phyloP scores from a whole-genome alignment of 805 yeast genomes.

The Starmerella floricola region DNA sequence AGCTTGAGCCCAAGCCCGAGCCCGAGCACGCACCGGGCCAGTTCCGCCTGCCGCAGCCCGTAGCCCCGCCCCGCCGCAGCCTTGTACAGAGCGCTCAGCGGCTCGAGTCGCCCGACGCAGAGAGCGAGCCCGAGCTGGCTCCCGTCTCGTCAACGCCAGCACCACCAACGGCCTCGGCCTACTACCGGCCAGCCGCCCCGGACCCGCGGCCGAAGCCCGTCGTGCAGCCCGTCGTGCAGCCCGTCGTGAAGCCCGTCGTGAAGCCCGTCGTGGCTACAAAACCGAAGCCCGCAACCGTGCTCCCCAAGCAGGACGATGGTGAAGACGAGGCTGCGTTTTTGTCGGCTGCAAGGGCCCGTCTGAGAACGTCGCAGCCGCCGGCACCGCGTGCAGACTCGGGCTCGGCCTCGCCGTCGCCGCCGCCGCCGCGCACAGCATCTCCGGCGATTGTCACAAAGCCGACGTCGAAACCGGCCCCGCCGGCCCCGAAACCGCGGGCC shows the following conservation, averaged over 20 bases:
- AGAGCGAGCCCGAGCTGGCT: no score
- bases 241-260: constrained; percentile 4
- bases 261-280: constrained; percentile 3
- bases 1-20: neutral
- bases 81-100: constrained; percentile 17
- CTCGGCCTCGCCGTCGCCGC: neutral
- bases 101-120: neutral
- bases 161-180: no score
- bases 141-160: no score
- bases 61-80: constrained; percentile 8
- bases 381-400: neutral
- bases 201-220: neutral
- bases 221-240: constrained; percentile 5
- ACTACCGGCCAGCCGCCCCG: no score
- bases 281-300: constrained; percentile 9
- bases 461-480: neutral
- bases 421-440: neutral
- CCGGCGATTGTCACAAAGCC: neutral
- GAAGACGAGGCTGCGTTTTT: constrained; percentile 16
- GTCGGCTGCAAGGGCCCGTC: constrained; percentile 9
- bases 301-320: constrained; percentile 7
- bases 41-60: constrained; percentile 6
- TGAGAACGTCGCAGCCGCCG: neutral
- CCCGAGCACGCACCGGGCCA: constrained; percentile 1
- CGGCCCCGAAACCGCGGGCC: neutral